Percentiles rank a stretch among this genome's conserved stretches.
These are phyloP conservation scores for Monilinia vaccinii-corymbosi DNA, from an alignment of 2,329 filamentous ascomycete genomes.

Conservation along the genomic window DNA sequence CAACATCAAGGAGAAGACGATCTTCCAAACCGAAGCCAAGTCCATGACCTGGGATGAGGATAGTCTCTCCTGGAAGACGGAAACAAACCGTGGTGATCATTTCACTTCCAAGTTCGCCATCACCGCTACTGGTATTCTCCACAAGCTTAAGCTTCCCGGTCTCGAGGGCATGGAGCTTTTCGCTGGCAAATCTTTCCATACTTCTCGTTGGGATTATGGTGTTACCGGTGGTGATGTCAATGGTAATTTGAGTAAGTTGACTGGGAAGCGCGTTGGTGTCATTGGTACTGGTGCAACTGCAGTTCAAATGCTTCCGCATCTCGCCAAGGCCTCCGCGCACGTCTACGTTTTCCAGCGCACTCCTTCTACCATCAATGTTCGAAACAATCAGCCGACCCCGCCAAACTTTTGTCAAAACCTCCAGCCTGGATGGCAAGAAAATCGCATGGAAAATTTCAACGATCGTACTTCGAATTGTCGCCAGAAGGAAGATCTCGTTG, in stretches of 20 bases:
- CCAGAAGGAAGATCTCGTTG: slow-evolving; percentile 41
- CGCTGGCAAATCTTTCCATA: slow-evolving; percentile 40
- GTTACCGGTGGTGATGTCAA: slow-evolving; percentile 28
- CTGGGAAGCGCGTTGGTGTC: slow-evolving; percentile 45
- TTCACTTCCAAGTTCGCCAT: slow-evolving; percentile 47
- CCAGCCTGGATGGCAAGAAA: slow-evolving; percentile 10
- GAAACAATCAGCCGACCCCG: slow-evolving; percentile 39
- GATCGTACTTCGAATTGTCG: slow-evolving; percentile 37
- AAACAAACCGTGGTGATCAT: slow-evolving; percentile 44
- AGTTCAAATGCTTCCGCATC: slow-evolving; percentile 49
- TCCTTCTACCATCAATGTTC: slow-evolving; percentile 50
- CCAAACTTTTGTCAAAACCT: slow-evolving; percentile 14
- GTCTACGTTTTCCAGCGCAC: slow-evolving; percentile 49
- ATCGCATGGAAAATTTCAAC: slow-evolving; percentile 11
- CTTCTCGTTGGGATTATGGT: slow-evolving; percentile 50
- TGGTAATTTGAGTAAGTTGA: slow-evolving; percentile 29
- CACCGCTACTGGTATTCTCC: slow-evolving; percentile 50
- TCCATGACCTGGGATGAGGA: slow-evolving; percentile 45
- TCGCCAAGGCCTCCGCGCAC: slow-evolving; percentile 40
- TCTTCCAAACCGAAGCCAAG: slow-evolving; percentile 46
- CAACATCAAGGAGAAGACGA: slow-evolving; percentile 45
- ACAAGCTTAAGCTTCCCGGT: slow-evolving; percentile 43
- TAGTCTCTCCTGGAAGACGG: slow-evolving; percentile 41
- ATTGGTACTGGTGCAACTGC: slow-evolving; percentile 53
- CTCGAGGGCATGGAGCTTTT: slow-evolving; percentile 38